Percentiles rank a stretch among this genome's conserved stretches.
These are phyloP conservation scores for Ormosia emarginata DNA, from an alignment of 306 rosid species.

Conservation along the genomic window DNA sequence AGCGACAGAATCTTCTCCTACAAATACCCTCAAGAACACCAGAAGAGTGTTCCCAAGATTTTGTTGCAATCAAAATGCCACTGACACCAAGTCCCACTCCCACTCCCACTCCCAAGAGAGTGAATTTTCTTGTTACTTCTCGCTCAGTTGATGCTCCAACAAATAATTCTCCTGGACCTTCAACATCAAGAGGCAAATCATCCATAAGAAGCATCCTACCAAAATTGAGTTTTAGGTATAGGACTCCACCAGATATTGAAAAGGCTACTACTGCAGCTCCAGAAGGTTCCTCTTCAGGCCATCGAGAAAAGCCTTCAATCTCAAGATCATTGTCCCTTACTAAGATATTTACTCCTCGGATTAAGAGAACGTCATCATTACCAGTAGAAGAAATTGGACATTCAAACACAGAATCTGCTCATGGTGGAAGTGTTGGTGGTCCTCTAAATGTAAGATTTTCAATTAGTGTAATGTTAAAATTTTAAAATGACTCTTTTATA, in stretches of 20 bases:
- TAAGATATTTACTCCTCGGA: conserved; percentile 82
- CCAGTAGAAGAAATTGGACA: conserved; percentile 65
- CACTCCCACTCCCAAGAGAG: conserved; percentile 89
- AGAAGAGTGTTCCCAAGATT: conserved; percentile 51
- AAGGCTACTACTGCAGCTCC: conserved; percentile 41
- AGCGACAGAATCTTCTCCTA: conserved; percentile 64
- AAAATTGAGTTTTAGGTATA: conserved; percentile 76
- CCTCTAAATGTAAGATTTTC: conserved; percentile 49
- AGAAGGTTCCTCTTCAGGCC: conserved; percentile 52
- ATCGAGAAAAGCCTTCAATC: conserved; percentile 64
- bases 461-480: background rate
- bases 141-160: conserved; percentile 45
- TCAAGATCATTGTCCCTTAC: conserved; percentile 73
- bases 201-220: conserved; percentile 68
- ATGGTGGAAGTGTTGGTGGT: conserved; percentile 62
- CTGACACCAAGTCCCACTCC: conserved; percentile 79
- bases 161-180: conserved; percentile 63
- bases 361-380: conserved; percentile 85
- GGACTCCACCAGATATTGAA: conserved; percentile 59
- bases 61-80: conserved; percentile 68
- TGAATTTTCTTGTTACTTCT: conserved; percentile 65
- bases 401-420: conserved; percentile 60
- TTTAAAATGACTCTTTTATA: background rate
- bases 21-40: conserved; percentile 79
- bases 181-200: conserved; percentile 64